A percentile compares a stretch with the other conserved stretches of the same genome.
Evolutionary conservation across 495 filamentous ascomycete species (phyloP).

Genomic region (Tuber melanosporum): DNA sequence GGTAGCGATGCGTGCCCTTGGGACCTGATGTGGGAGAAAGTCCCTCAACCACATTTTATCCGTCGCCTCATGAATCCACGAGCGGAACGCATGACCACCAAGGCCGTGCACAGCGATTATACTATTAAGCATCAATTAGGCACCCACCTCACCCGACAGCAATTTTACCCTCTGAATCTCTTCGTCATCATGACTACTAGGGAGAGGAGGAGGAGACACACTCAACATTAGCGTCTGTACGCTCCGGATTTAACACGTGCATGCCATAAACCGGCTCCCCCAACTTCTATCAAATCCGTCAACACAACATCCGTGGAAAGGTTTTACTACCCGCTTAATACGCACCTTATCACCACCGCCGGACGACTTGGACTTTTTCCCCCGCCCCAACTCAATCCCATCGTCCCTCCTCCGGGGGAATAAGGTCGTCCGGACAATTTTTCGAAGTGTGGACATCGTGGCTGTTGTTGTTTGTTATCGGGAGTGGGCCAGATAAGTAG

Average conservation of each 20-base stretch:
- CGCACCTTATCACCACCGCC: not conserved
- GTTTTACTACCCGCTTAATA: not conserved
- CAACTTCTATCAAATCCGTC: not conserved
- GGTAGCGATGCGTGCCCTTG: conserved; percentile 40
- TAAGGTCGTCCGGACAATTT: not conserved
- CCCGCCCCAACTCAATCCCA: not conserved
- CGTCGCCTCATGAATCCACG: conserved; percentile 29
- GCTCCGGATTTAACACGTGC: not conserved
- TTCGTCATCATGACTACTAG: not conserved
- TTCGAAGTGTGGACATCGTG: not conserved
- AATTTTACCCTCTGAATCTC: not conserved
- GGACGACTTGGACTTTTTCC: not conserved
- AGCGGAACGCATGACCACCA: conserved; percentile 24
- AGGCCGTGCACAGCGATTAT: conserved; percentile 40
- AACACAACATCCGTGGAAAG: not conserved
- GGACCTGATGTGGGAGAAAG: conserved; percentile 37
- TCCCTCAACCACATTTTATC: conserved; percentile 38
- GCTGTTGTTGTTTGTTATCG: not conserved
- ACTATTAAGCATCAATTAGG: conserved; percentile 3
- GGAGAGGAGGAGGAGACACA: not conserved
- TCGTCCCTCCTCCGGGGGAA: not conserved
- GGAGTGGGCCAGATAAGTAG: not conserved
- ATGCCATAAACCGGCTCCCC: not conserved
- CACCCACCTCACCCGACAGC: not conserved
- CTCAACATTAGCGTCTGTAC: not conserved